phyloP scores from a whole-genome alignment of 352 stramenopile species.

The Phytophthora pini region DNA sequence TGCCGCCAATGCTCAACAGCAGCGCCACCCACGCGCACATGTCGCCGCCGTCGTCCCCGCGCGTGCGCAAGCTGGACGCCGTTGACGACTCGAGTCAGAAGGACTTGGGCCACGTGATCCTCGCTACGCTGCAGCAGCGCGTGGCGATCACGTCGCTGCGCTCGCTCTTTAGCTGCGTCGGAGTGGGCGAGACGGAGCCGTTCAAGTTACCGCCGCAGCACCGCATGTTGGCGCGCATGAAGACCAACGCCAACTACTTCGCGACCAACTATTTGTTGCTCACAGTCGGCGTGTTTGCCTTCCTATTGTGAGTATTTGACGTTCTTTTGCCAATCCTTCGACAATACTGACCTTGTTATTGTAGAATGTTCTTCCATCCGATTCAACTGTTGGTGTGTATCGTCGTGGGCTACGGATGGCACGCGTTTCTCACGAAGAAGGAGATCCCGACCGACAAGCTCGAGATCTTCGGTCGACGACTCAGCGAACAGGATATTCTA shows the following conservation, averaged over 20 bases:
- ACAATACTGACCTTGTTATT: conserved; percentile 3
- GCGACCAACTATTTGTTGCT: conserved; percentile 80
- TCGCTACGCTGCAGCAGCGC: conserved; percentile 51
- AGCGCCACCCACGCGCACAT: conserved; percentile 25
- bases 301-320: conserved; percentile 52
- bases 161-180: conserved; percentile 69
- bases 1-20: conserved; percentile 42
- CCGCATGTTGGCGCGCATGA: conserved; percentile 59
- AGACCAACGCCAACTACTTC: conserved; percentile 76
- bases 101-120: conserved; percentile 40
- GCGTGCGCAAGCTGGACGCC: conserved; percentile 21
- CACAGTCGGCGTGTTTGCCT: conserved; percentile 63
- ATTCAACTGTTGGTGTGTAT: conserved; percentile 74
- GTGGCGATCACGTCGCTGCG: conserved; percentile 55
- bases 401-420: conserved; percentile 66
- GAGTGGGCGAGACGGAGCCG: conserved; percentile 63
- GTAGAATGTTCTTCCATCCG: conserved; percentile 74
- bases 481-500: conserved; percentile 71
- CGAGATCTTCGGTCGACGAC: conserved; percentile 56
- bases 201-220: conserved; percentile 63
- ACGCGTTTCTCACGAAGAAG: conserved; percentile 71
- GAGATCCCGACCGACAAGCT: conserved; percentile 54
- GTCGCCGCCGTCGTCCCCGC: conserved; percentile 25
- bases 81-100: conserved; percentile 10
- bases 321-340: background rate